Conservation (phyloP, 2,329 filamentous ascomycete genomes). For the Daldinia sp. region DNA sequence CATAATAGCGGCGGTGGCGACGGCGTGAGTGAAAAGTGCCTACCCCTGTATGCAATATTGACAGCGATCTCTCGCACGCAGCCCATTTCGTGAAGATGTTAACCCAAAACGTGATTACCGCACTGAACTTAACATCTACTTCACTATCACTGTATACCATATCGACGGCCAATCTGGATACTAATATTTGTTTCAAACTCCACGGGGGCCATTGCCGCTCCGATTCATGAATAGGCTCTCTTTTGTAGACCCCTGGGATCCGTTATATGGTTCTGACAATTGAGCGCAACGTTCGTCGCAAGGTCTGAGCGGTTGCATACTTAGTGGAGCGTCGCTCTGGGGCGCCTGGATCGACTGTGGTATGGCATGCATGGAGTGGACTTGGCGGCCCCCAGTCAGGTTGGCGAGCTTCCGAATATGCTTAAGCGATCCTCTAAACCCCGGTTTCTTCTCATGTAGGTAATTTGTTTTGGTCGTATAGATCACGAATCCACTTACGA, state of each 20-base stretch:
- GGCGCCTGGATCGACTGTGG: constrained; percentile 13
- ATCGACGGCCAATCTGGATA: constrained; percentile 20
- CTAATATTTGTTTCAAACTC: constrained; percentile 28
- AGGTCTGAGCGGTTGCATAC: constrained; percentile 5
- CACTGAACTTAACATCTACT: constrained; percentile 46
- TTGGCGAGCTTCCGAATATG: constrained; percentile 29
- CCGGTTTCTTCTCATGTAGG: constrained; percentile 17
- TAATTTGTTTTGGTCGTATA: constrained; percentile 19
- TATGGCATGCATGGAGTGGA: constrained; percentile 22
- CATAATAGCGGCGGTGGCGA: constrained; percentile 1
- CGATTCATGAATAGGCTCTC: constrained; percentile 2
- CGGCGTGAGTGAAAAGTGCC: background rate
- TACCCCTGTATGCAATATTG: background rate
- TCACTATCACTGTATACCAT: constrained; percentile 13
- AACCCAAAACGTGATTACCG: constrained; percentile 29
- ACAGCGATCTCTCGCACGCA: background rate
- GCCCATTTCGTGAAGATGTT: background rate
- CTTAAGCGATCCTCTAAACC: constrained; percentile 27
- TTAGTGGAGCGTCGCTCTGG: constrained; percentile 11
- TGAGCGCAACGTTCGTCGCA: constrained; percentile 4
- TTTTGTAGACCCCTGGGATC: background rate
- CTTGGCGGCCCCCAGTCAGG: constrained; percentile 4
- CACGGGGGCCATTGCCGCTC: constrained; percentile 3
- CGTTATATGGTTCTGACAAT: constrained; percentile 4
- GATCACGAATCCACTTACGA: constrained; percentile 1